Conservation (phyloP, 805 yeast species). For the Helenozyma rhizophorensis region DNA sequence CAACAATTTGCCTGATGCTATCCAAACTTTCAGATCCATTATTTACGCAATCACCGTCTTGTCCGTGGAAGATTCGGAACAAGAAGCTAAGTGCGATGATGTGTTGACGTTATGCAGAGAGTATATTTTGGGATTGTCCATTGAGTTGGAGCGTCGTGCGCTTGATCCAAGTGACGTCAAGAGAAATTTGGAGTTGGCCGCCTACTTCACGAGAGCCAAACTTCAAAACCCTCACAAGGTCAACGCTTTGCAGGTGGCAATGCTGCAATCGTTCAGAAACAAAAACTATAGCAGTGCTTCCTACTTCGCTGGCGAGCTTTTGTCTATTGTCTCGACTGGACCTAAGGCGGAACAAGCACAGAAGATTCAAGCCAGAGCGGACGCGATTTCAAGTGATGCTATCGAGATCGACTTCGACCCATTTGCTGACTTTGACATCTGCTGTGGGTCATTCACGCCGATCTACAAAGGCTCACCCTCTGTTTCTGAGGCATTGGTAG, state of each 20-base stretch:
- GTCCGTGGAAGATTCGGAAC: slow-evolving; percentile 68
- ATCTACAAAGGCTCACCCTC: slow-evolving; percentile 71
- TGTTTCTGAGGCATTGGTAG: slow-evolving; percentile 79
- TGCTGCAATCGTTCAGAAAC: slow-evolving; percentile 85
- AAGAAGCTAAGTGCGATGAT: slow-evolving; percentile 70
- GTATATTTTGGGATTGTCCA: slow-evolving; percentile 86
- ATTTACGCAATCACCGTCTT: slow-evolving; percentile 70
- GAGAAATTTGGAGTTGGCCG: slow-evolving; percentile 91
- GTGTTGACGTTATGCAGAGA: slow-evolving; percentile 75
- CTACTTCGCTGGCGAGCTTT: slow-evolving; percentile 80
- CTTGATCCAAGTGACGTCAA: slow-evolving; percentile 67
- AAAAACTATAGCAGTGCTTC: slow-evolving; percentile 88
- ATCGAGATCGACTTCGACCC: slow-evolving; percentile 91
- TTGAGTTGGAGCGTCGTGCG: slow-evolving; percentile 84
- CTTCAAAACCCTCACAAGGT: slow-evolving; percentile 79
- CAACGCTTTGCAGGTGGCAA: slow-evolving; percentile 90
- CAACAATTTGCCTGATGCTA: slow-evolving; percentile 79
- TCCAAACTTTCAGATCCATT: slow-evolving; percentile 70
- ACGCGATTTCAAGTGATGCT: slow-evolving; percentile 77
- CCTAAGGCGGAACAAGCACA: slow-evolving; percentile 85
- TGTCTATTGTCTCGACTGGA: slow-evolving; percentile 66
- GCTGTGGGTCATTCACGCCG: slow-evolving; percentile 85
- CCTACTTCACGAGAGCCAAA: slow-evolving; percentile 85
- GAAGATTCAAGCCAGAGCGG: slow-evolving; percentile 77
- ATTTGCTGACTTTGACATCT: slow-evolving; percentile 83